phyloP scores from a whole-genome alignment of 352 stramenopile genomes.

The Phytophthora colocasiae region DNA sequence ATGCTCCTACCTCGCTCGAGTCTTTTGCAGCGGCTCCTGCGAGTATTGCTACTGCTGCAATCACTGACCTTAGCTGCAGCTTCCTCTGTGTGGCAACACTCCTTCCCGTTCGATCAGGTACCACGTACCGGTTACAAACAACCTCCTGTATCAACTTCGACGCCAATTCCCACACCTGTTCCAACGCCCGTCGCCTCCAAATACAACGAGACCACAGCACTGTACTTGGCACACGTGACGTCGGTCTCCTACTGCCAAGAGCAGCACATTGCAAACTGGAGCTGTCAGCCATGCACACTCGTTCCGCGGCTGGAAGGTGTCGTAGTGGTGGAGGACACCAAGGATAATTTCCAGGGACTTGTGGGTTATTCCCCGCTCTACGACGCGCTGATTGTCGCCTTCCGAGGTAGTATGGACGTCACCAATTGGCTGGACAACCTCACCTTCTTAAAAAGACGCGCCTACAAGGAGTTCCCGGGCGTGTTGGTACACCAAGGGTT shows the following conservation, averaged over 20 bases:
- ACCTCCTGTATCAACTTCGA: background rate
- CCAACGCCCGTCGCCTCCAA: slow-evolving; percentile 6
- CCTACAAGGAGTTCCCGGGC: slow-evolving; percentile 65
- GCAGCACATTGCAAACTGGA: slow-evolving; percentile 76
- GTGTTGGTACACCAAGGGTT: slow-evolving; percentile 82
- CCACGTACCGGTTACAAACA: background rate
- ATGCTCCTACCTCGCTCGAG: background rate
- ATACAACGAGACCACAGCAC: slow-evolving; percentile 74
- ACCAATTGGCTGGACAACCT: slow-evolving; percentile 89
- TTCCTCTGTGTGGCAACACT: slow-evolving; percentile 26
- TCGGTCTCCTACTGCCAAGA: slow-evolving; percentile 81
- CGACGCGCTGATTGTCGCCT: slow-evolving; percentile 71
- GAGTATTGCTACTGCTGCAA: slow-evolving; percentile 30
- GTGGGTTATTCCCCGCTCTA: slow-evolving; percentile 71
- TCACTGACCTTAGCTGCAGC: slow-evolving; percentile 1
- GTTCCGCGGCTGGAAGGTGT: slow-evolving; percentile 57
- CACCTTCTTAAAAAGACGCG: slow-evolving; percentile 78
- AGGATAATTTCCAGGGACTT: slow-evolving; percentile 82
- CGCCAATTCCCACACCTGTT: background rate
- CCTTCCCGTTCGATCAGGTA: slow-evolving; percentile 22
- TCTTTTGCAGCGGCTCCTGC: slow-evolving; percentile 4
- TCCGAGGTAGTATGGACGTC: slow-evolving; percentile 85
- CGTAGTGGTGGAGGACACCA: slow-evolving; percentile 69
- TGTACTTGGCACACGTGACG: slow-evolving; percentile 82
- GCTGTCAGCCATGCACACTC: slow-evolving; percentile 72